These are phyloP conservation scores for Cytospora schulzeri DNA, from an alignment of 2,329 filamentous ascomycete genomes.

Conservation along the genomic window DNA sequence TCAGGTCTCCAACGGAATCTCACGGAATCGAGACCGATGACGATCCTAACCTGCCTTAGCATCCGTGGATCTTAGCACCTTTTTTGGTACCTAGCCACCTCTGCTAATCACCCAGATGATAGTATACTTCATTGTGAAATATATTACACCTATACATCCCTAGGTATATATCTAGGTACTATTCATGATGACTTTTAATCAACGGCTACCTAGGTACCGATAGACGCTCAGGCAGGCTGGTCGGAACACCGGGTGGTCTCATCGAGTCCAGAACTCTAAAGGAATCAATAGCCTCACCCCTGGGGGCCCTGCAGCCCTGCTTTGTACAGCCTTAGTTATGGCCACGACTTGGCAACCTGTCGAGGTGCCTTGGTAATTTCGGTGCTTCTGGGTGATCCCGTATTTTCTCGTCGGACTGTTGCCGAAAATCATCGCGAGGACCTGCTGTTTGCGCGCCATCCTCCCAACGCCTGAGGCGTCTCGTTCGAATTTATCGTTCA, in stretches of 20 bases:
- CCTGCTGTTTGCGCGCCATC: conserved; percentile 5
- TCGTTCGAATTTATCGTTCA: not conserved
- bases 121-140: not conserved
- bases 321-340: not conserved
- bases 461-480: conserved; percentile 2
- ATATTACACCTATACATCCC: not conserved
- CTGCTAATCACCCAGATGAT: not conserved
- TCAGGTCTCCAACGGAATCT: conserved; percentile 6
- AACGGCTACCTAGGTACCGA: not conserved
- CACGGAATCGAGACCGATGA: conserved; percentile 4
- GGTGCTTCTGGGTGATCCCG: not conserved
- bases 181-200: not conserved
- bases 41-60: conserved; percentile 7
- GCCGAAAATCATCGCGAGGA: conserved; percentile 14
- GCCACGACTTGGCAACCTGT: not conserved
- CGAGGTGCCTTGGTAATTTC: not conserved
- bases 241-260: not conserved
- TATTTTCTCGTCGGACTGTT: not conserved
- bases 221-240: not conserved
- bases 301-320: not conserved
- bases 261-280: not conserved
- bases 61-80: not conserved
- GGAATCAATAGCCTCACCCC: not conserved
- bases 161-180: not conserved
- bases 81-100: not conserved